phyloP scores from a whole-genome alignment of 768 basidiomycete genomes.

The Naematelia aurantialba region DNA sequence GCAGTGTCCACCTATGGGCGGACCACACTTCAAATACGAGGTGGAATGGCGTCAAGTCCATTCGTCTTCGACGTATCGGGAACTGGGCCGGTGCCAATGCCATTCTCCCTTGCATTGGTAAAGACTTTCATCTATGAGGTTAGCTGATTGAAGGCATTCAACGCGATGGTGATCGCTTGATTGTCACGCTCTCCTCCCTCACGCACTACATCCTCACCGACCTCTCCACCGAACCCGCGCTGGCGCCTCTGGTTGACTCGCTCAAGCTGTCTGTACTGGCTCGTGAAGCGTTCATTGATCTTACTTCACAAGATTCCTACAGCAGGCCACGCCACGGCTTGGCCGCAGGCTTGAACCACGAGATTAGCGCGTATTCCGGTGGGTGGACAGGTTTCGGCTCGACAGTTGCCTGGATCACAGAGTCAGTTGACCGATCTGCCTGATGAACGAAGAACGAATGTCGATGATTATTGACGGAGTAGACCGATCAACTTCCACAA shows the following conservation, averaged over 20 bases:
- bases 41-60: conserved; percentile 18
- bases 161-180: conserved; percentile 10
- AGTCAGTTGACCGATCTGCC: conserved; percentile 20
- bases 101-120: conserved; percentile 28
- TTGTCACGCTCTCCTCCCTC: conserved; percentile 28
- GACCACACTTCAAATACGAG: not conserved
- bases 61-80: conserved; percentile 24
- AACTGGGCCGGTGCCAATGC: conserved; percentile 42
- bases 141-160: conserved; percentile 21
- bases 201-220: conserved; percentile 27
- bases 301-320: not conserved
- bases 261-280: conserved; percentile 17
- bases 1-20: conserved; percentile 28
- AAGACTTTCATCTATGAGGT: not conserved
- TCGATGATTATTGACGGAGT: not conserved
- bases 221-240: conserved; percentile 19
- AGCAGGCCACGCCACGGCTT: not conserved
- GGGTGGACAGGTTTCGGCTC: conserved; percentile 28
- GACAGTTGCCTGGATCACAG: conserved; percentile 27
- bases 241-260: conserved; percentile 20
- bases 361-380: conserved; percentile 20
- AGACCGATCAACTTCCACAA: conserved; percentile 35
- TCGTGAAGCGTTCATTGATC: conserved; percentile 28
- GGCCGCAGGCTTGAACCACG: not conserved
- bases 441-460: not conserved